Evolutionary conservation across 2,329 filamentous ascomycete genomes (phyloP).

Genomic region (Fusarium domesticum): DNA sequence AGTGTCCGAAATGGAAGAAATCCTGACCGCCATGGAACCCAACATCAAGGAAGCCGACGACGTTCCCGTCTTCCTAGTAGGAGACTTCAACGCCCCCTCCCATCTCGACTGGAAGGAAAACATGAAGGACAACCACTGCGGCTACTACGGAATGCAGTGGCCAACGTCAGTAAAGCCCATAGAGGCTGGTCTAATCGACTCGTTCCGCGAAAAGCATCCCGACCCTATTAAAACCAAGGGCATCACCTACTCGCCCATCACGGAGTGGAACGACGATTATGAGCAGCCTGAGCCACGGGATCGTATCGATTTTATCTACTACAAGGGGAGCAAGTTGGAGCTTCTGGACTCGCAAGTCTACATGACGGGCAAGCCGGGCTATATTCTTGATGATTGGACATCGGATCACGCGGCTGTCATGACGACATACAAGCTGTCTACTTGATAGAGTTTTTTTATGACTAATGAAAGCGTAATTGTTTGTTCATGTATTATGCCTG

Average conservation of each 20-base stretch:
- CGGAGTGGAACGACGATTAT: constrained; percentile 29
- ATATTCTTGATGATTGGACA: constrained; percentile 38
- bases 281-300: constrained; percentile 39
- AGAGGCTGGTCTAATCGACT: constrained; percentile 37
- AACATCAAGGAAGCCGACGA: constrained; percentile 29
- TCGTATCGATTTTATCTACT: constrained; percentile 42
- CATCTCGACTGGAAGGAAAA: constrained; percentile 40
- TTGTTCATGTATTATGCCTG: too few relatives aligned
- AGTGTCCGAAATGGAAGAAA: constrained; percentile 35
- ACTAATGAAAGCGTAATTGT: neutral
- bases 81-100: constrained; percentile 43
- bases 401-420: constrained; percentile 36
- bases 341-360: constrained; percentile 29
- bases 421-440: constrained; percentile 21
- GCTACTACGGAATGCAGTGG: constrained; percentile 34
- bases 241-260: constrained; percentile 41
- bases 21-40: constrained; percentile 30
- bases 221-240: constrained; percentile 32
- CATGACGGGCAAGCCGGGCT: constrained; percentile 32
- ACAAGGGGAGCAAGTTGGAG: constrained; percentile 31
- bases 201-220: constrained; percentile 35
- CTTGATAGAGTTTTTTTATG: neutral
- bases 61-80: constrained; percentile 36
- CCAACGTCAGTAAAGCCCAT: constrained; percentile 35
- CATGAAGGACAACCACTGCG: constrained; percentile 33